These are phyloP conservation scores for Plantago major DNA, from an alignment of 257 asterid genomes.

Conservation along the genomic window DNA sequence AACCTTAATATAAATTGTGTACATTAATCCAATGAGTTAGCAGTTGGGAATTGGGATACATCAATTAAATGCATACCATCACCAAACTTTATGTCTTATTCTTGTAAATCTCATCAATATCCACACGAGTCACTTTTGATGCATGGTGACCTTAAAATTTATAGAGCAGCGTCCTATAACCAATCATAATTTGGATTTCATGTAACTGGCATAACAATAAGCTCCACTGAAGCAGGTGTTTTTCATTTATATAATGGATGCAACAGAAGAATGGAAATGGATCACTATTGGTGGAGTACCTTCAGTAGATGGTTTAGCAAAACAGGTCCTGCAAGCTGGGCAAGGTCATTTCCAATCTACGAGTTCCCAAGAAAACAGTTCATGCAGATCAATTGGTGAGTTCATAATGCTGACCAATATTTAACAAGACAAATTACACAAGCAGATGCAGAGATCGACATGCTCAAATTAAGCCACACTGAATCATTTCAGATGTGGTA, in stretches of 20 bases:
- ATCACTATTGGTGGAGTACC: conserved; percentile 35
- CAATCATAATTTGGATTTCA: not conserved
- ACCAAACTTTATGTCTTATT: not conserved
- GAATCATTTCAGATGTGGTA: not conserved
- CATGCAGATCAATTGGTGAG: too few species aligned
- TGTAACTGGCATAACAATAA: too few species aligned
- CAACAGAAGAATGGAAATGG: conserved; percentile 10
- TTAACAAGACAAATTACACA: not conserved
- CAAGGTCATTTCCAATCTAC: conserved; percentile 80
- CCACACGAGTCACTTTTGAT: not conserved
- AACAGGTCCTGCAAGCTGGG: conserved; percentile 88
- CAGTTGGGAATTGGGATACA: too few species aligned
- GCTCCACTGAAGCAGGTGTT: not conserved
- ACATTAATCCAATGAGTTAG: not conserved
- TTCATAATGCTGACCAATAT: conserved; percentile 6
- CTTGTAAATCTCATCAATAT: not conserved
- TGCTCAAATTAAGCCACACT: not conserved
- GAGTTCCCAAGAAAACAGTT: conserved; percentile 14
- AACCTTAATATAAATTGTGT: conserved; percentile 1
- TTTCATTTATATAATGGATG: not conserved
- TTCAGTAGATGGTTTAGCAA: conserved; percentile 64
- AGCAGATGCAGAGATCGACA: not conserved
- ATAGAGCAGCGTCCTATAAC: not conserved
- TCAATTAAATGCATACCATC: not conserved
- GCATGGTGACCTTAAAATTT: not conserved